Evolutionary conservation across 2,329 filamentous ascomycete genomes (phyloP).

Genomic region (Fusarium lateritium): DNA sequence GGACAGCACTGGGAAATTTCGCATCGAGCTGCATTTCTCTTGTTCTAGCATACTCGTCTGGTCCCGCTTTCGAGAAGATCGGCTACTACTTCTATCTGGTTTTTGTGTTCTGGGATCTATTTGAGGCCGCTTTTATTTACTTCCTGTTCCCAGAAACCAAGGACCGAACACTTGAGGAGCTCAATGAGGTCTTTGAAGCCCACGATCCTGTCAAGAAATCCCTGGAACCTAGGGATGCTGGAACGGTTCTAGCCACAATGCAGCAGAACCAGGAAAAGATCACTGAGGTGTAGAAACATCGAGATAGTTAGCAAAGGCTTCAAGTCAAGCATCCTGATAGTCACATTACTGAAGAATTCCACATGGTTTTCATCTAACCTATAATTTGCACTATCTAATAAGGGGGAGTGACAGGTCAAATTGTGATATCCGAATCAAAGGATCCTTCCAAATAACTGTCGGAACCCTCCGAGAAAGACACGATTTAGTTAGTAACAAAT

Average conservation of each 20-base stretch:
- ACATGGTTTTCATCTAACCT: too few species aligned
- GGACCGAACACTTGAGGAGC: conserved; percentile 65
- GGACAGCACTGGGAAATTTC: conserved; percentile 58
- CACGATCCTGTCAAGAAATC: conserved; percentile 40
- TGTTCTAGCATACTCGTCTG: conserved; percentile 61
- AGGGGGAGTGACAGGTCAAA: too few species aligned
- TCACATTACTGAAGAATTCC: too few species aligned
- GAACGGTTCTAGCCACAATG: conserved; percentile 37
- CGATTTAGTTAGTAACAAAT: too few species aligned
- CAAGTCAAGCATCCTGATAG: too few species aligned
- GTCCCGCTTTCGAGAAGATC: conserved; percentile 60
- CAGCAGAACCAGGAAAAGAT: conserved; percentile 10
- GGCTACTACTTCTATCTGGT: conserved; percentile 62
- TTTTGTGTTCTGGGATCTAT: conserved; percentile 61
- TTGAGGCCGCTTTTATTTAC: conserved; percentile 61
- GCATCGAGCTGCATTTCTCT: conserved; percentile 56
- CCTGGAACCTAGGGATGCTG: conserved; percentile 31
- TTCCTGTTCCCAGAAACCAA: conserved; percentile 66
- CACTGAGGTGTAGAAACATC: conserved; percentile 4
- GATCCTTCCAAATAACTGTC: too few species aligned
- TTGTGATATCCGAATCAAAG: too few species aligned
- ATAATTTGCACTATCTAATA: too few species aligned
- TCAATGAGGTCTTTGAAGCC: conserved; percentile 49
- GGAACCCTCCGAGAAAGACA: too few species aligned
- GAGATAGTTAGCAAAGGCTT: too few species aligned